Evolutionary conservation across 129 eudicot species (phyloP).

Genomic region (Artemisia annua): DNA sequence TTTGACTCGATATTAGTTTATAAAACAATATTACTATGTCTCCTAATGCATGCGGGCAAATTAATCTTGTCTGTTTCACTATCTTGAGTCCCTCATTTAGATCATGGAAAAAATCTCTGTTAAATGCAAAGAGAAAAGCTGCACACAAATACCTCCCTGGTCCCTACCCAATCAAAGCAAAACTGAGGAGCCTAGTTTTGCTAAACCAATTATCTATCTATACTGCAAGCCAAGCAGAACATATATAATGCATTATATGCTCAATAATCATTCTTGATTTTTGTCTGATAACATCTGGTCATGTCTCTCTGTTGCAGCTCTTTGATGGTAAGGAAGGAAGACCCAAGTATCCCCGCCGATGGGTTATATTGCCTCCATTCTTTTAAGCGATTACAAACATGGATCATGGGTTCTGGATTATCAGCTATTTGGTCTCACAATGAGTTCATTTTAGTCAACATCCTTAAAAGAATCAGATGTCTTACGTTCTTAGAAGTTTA

Average conservation of each 20-base stretch:
- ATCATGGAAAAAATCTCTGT: background rate
- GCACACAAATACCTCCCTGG: background rate
- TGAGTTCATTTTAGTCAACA: slow-evolving; percentile 23
- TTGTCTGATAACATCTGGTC: slow-evolving; percentile 15
- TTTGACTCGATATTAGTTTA: no score
- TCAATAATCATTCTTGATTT: background rate
- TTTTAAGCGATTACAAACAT: slow-evolving; percentile 38
- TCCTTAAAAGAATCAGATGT: background rate
- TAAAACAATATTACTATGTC: no score
- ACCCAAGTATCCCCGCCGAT: slow-evolving; percentile 89
- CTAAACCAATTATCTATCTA: background rate
- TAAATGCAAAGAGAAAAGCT: background rate
- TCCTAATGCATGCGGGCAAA: no score
- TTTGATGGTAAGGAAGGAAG: slow-evolving; percentile 97
- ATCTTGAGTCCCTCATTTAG: background rate
- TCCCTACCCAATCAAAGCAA: background rate
- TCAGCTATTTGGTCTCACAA: slow-evolving; percentile 15
- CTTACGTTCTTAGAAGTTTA: slow-evolving; percentile 6
- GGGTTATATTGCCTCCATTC: slow-evolving; percentile 98
- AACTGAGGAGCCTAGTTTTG: background rate
- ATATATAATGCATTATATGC: background rate
- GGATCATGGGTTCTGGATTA: slow-evolving; percentile 15
- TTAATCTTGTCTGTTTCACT: no score
- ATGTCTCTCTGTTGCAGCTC: slow-evolving; percentile 48
- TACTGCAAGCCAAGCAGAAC: background rate